Conservation (phyloP, 78 protist species). For the Chrysochromulina tobinii region DNA sequence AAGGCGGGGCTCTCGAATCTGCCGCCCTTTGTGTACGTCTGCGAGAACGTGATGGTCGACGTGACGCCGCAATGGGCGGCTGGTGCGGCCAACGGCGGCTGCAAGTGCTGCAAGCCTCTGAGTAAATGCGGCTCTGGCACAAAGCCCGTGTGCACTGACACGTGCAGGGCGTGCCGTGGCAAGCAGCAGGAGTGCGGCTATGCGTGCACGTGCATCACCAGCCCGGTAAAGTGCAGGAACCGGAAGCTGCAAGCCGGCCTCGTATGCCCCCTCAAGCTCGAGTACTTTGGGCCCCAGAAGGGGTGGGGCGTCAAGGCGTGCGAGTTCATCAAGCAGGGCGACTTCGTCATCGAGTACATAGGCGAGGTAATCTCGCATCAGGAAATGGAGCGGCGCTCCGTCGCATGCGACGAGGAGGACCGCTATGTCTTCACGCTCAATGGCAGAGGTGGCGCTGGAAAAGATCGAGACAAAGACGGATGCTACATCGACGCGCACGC, state of each 20-base stretch:
- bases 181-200: neutral
- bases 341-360: neutral
- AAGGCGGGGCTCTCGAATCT: neutral
- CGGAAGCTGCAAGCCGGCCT: no score
- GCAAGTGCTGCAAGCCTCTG: neutral
- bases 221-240: neutral
- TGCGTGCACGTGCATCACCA: neutral
- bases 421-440: neutral
- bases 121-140: neutral
- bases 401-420: neutral
- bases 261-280: neutral
- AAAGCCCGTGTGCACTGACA: neutral
- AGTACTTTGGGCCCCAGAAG: neutral
- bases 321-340: neutral
- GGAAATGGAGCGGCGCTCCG: neutral
- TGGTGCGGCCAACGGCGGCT: neutral
- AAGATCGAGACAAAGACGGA: neutral
- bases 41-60: neutral
- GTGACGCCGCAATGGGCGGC: neutral
- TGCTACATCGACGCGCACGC: neutral
- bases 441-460: no score
- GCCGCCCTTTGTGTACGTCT: neutral
- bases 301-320: neutral
- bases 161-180: neutral
- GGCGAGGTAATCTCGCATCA: neutral